phyloP scores from a whole-genome alignment of 768 basidiomycete genomes.

The Gautieria morchelliformis region DNA sequence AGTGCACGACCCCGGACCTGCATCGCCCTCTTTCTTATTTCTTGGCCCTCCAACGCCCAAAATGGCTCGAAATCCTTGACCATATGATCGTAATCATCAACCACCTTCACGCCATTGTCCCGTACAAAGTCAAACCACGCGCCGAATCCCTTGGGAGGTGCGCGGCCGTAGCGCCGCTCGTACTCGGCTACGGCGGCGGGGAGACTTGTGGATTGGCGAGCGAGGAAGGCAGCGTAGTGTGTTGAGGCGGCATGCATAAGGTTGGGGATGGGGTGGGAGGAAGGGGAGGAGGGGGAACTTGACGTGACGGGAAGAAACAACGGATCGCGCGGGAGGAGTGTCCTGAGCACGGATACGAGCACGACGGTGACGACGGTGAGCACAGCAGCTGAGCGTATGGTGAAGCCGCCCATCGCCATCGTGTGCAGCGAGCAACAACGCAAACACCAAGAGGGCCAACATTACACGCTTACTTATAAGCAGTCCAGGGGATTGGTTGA shows the following conservation, averaged over 20 bases:
- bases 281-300: not conserved
- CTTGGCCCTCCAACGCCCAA: slow-evolving; percentile 62
- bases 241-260: slow-evolving; percentile 79
- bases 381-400: not conserved
- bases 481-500: no score
- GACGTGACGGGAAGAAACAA: not conserved
- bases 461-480: no score
- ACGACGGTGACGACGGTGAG: not conserved
- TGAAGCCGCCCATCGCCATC: not conserved
- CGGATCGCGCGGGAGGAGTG: not conserved
- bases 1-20: slow-evolving; percentile 32
- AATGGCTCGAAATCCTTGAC: slow-evolving; percentile 76
- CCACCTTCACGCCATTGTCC: slow-evolving; percentile 62
- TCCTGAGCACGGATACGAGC: not conserved
- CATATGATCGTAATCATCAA: slow-evolving; percentile 87
- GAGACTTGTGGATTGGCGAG: slow-evolving; percentile 72
- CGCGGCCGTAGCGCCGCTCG: slow-evolving; percentile 58
- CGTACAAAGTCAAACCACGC: slow-evolving; percentile 79
- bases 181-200: slow-evolving; percentile 77
- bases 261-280: slow-evolving; percentile 67
- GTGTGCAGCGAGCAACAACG: not conserved
- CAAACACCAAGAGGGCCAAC: not conserved
- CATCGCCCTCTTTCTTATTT: slow-evolving; percentile 53
- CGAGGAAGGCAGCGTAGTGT: slow-evolving; percentile 57
- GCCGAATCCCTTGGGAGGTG: slow-evolving; percentile 88